Conservation (phyloP, 2,329 filamentous ascomycete genomes). For the Cordyceps sp. region DNA sequence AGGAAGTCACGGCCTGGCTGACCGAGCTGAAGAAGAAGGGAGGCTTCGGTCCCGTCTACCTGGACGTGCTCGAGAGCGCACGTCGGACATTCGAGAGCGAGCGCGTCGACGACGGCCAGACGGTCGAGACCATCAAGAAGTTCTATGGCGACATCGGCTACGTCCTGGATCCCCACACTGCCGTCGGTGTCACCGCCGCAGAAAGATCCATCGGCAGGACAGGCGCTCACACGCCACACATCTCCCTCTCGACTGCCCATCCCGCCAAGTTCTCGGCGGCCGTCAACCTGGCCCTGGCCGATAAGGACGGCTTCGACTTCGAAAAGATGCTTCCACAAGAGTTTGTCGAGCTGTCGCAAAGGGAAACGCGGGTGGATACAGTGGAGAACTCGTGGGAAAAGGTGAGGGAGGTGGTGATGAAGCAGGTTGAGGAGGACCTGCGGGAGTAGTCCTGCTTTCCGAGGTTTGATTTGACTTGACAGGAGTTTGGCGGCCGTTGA, state of each 20-base stretch:
- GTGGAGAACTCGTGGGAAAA: constrained; percentile 58
- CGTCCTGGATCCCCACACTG: constrained; percentile 83
- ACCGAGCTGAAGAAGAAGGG: constrained; percentile 63
- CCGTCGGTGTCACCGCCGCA: constrained; percentile 69
- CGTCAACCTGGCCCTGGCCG: constrained; percentile 62
- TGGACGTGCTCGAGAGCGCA: constrained; percentile 54
- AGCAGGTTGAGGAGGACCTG: not conserved
- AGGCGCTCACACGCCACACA: constrained; percentile 42
- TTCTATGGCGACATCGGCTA: constrained; percentile 49
- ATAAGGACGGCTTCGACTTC: constrained; percentile 60
- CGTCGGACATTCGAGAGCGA: constrained; percentile 69
- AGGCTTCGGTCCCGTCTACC: constrained; percentile 63
- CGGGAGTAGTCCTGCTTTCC: no score
- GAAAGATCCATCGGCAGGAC: constrained; percentile 46
- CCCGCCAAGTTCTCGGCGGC: constrained; percentile 87
- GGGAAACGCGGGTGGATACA: constrained; percentile 55
- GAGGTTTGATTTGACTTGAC: not conserved
- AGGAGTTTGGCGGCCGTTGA: no score
- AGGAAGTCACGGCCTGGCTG: constrained; percentile 66
- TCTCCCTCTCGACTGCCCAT: constrained; percentile 84
- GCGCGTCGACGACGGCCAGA: constrained; percentile 48
- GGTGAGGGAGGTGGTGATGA: constrained; percentile 57
- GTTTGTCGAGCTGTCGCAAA: not conserved
- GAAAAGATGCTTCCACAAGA: constrained; percentile 30
- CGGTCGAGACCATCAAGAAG: constrained; percentile 44